phyloP scores from a whole-genome alignment of 2,329 filamentous ascomycete species.

The Plectosphaerella plurivora region DNA sequence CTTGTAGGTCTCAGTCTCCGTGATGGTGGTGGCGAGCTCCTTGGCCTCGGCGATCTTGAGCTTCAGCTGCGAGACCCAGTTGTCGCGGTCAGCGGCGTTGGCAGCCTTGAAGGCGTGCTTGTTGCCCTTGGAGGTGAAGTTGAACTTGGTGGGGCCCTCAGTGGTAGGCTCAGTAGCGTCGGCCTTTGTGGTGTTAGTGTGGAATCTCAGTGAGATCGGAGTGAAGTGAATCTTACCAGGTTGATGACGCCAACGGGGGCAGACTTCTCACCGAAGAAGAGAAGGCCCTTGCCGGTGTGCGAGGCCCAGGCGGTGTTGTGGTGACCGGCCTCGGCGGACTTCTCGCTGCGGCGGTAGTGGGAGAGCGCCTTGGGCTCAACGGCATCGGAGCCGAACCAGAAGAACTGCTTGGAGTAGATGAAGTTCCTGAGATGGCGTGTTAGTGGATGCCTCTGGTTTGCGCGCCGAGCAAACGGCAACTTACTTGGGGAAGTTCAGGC shows the following conservation, averaged over 20 bases:
- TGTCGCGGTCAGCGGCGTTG: conserved; percentile 73
- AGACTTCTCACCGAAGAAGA: conserved; percentile 87
- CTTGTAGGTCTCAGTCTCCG: conserved; percentile 85
- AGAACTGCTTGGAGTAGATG: conserved; percentile 88
- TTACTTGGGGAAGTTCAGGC: conserved; percentile 81
- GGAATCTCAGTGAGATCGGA: not conserved
- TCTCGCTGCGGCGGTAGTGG: conserved; percentile 82
- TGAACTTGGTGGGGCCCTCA: conserved; percentile 77
- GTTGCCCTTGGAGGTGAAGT: conserved; percentile 77
- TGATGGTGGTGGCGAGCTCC: conserved; percentile 68
- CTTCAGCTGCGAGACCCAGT: conserved; percentile 85
- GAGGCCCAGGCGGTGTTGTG: conserved; percentile 83
- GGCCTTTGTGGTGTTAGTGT: conserved; percentile 36
- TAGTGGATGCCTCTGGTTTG: conserved; percentile 12
- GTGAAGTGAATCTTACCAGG: conserved; percentile 60
- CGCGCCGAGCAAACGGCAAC: conserved; percentile 23
- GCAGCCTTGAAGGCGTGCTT: conserved; percentile 92
- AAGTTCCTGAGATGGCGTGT: conserved; percentile 60
- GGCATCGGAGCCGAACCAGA: conserved; percentile 75
- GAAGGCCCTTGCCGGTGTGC: conserved; percentile 90
- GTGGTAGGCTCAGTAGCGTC: conserved; percentile 67
- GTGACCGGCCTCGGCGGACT: conserved; percentile 70
- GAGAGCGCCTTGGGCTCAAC: conserved; percentile 70
- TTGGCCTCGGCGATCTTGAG: conserved; percentile 80
- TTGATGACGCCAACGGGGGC: conserved; percentile 78